Percentiles rank a stretch among this genome's conserved stretches.
Evolutionary conservation across 768 basidiomycete species (phyloP).

Genomic region (Russula abietina): DNA sequence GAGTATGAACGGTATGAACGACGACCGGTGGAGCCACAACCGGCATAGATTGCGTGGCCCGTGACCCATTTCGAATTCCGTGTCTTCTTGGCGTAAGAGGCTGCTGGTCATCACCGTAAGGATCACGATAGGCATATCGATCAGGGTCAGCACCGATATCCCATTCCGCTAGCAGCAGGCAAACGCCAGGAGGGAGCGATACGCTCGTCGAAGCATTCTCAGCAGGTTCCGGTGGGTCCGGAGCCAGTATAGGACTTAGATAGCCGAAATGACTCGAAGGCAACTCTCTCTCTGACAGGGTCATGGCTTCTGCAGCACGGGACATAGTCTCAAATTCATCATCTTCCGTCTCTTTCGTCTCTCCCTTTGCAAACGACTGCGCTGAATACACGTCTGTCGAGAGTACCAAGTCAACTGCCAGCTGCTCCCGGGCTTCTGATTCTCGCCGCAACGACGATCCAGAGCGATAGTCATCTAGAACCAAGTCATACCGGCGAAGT

Average conservation of each 20-base stretch:
- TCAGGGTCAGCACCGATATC: constrained; percentile 47
- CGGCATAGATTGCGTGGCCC: neutral
- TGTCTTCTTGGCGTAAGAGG: no score
- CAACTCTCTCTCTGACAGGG: constrained; percentile 45
- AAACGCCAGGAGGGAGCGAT: constrained; percentile 44
- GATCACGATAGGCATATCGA: constrained; percentile 48
- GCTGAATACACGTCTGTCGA: constrained; percentile 53
- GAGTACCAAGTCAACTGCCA: constrained; percentile 57
- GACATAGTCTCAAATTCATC: constrained; percentile 51
- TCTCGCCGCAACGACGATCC: constrained; percentile 42
- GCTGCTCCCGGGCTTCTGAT: constrained; percentile 50
- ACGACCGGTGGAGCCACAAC: neutral
- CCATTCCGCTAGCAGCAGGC: constrained; percentile 67
- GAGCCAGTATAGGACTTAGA: constrained; percentile 44
- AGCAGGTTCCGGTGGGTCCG: constrained; percentile 14
- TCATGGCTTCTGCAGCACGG: constrained; percentile 42
- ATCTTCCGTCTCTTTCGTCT: constrained; percentile 26
- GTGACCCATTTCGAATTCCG: neutral
- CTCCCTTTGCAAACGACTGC: constrained; percentile 33
- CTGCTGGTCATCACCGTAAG: constrained; percentile 36
- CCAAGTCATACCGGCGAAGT: constrained; percentile 43
- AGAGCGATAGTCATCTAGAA: constrained; percentile 35
- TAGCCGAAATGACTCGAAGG: constrained; percentile 59
- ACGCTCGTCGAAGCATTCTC: neutral
- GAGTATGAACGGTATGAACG: neutral